Percentiles rank a stretch among this genome's conserved stretches.
Conservation (phyloP, 2,329 filamentous ascomycete species). For the Mycogone perniciosa region DNA sequence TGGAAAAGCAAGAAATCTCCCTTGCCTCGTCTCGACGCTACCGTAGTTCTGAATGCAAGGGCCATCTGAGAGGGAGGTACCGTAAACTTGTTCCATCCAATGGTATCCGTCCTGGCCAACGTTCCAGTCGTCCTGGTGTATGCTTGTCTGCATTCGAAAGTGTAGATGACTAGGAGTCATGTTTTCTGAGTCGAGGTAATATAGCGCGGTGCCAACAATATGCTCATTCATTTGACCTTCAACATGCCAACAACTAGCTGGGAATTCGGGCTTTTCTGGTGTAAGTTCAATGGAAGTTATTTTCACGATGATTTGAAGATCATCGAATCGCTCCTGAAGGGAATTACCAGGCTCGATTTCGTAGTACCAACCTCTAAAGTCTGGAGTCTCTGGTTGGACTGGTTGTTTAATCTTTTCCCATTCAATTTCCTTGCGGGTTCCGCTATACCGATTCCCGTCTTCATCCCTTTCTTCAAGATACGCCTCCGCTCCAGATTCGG, state of each 20-base stretch:
- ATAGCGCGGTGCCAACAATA: slow-evolving; percentile 22
- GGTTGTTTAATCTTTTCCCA: no score
- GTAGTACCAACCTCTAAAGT: not conserved
- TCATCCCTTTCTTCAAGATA: no score
- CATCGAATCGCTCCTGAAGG: slow-evolving; percentile 20
- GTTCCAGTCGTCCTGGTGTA: not conserved
- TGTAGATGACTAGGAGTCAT: not conserved
- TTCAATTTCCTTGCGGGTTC: no score
- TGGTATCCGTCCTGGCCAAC: not conserved
- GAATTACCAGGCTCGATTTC: not conserved
- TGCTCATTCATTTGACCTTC: slow-evolving; percentile 24
- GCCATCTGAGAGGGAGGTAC: slow-evolving; percentile 5
- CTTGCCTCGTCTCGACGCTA: slow-evolving; percentile 16
- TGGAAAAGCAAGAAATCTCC: slow-evolving; percentile 17
- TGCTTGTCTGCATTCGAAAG: not conserved
- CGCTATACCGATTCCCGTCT: no score
- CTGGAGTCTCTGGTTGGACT: no score
- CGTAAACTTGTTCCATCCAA: slow-evolving; percentile 7
- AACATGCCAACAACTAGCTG: slow-evolving; percentile 39
- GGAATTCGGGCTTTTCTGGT: slow-evolving; percentile 43
- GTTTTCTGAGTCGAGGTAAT: slow-evolving; percentile 12
- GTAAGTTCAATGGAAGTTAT: slow-evolving; percentile 48
- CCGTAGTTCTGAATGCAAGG: slow-evolving; percentile 16
- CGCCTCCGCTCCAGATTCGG: no score
- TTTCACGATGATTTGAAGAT: slow-evolving; percentile 57